Evolutionary conservation across 2,329 filamentous ascomycete genomes (phyloP).

Genomic region (Triangularia setosa): DNA sequence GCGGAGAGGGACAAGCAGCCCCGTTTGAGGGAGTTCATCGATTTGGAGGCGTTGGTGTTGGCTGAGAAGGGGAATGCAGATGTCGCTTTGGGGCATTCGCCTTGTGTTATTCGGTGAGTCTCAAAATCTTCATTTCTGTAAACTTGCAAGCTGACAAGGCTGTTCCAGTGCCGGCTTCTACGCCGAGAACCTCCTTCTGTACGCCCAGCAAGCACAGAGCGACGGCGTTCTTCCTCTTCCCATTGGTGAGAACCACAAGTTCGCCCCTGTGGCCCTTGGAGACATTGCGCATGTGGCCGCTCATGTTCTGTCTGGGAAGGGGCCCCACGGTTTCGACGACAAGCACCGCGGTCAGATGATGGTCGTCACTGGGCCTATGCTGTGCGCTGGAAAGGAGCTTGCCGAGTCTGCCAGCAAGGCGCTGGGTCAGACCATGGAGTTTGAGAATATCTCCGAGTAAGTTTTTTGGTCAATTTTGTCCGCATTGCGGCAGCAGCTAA

Average conservation of each 20-base stretch:
- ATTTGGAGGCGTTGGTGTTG: constrained; percentile 43
- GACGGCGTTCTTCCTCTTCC: constrained; percentile 44
- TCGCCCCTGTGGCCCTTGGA: constrained; percentile 46
- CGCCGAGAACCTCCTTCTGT: constrained; percentile 48
- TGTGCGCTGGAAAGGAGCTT: constrained; percentile 44
- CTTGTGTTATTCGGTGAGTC: constrained; percentile 43
- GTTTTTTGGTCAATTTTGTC: constrained; percentile 13
- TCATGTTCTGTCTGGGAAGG: constrained; percentile 45
- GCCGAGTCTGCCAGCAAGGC: constrained; percentile 43
- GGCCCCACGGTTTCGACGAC: constrained; percentile 47
- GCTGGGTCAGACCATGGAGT: constrained; percentile 40
- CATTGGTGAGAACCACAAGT: constrained; percentile 45
- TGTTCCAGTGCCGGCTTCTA: constrained; percentile 44
- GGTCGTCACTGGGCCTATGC: constrained; percentile 46
- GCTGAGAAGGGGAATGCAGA: constrained; percentile 40
- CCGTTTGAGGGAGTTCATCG: constrained; percentile 47
- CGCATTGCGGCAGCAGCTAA: constrained; percentile 4
- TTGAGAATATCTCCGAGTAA: constrained; percentile 44
- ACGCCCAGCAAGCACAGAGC: constrained; percentile 42
- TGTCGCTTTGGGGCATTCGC: constrained; percentile 38
- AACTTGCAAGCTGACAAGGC: neutral
- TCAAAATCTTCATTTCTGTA: neutral
- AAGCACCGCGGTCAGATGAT: constrained; percentile 50
- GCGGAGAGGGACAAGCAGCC: constrained; percentile 47
- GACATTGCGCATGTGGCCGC: constrained; percentile 47